A percentile compares a stretch with the other conserved stretches of the same genome.
Evolutionary conservation across 768 basidiomycete genomes (phyloP).

Genomic region (Russula brevipes): DNA sequence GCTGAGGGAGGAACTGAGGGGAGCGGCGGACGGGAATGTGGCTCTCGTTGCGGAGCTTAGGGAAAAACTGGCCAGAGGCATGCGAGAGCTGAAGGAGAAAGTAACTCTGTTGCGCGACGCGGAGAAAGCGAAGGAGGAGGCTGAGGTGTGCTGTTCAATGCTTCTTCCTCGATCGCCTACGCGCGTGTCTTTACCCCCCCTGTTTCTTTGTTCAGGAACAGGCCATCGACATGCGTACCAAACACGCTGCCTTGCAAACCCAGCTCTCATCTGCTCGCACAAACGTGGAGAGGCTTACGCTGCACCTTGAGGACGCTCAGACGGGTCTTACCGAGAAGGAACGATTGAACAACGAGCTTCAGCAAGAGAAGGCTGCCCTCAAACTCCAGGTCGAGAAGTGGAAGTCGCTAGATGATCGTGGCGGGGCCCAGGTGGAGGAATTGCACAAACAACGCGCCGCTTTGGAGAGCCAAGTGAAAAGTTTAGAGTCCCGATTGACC

Average conservation of each 20-base stretch:
- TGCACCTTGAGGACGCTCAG: constrained; percentile 55
- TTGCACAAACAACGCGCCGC: constrained; percentile 50
- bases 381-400: constrained; percentile 63
- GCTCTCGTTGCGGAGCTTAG: constrained; percentile 43
- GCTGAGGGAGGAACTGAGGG: constrained; percentile 45
- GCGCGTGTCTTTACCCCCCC: neutral
- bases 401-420: constrained; percentile 61
- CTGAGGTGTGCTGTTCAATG: constrained; percentile 30
- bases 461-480: constrained; percentile 50
- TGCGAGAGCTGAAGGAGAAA: constrained; percentile 43
- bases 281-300: constrained; percentile 51
- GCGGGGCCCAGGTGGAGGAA: constrained; percentile 51
- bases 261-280: constrained; percentile 42
- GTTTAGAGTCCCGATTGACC: constrained; percentile 37
- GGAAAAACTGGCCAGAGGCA: constrained; percentile 37
- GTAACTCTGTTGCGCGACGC: constrained; percentile 33
- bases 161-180: neutral
- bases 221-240: constrained; percentile 43
- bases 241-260: constrained; percentile 46
- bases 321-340: constrained; percentile 51
- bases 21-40: constrained; percentile 6
- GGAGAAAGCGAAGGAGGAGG: constrained; percentile 27
- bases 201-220: constrained; percentile 33
- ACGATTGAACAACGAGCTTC: constrained; percentile 51
- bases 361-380: constrained; percentile 50